These are phyloP conservation scores for Ascochyta fabae DNA, from an alignment of 2,329 filamentous ascomycete genomes.

Conservation along the genomic window DNA sequence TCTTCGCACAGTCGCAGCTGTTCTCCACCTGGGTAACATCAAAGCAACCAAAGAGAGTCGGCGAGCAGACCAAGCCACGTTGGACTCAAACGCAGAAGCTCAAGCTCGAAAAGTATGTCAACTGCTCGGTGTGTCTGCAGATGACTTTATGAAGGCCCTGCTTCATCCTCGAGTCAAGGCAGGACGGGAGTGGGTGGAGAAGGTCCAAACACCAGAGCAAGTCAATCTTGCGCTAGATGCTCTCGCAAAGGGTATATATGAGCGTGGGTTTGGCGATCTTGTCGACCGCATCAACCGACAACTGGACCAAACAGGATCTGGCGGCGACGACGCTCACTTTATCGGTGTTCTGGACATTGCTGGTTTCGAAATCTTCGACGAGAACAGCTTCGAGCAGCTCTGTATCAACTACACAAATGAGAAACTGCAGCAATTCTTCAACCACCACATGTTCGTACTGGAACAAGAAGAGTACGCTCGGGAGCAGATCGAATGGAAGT, in stretches of 20 bases:
- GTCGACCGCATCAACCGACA: slow-evolving; percentile 91
- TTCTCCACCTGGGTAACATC: slow-evolving; percentile 93
- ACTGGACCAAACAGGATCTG: slow-evolving; percentile 83
- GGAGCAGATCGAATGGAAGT: slow-evolving; percentile 99
- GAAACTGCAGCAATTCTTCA: slow-evolving; percentile 99
- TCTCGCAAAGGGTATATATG: slow-evolving; percentile 95
- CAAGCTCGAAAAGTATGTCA: slow-evolving; percentile 81
- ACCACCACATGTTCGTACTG: slow-evolving; percentile 99
- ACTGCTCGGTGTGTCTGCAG: slow-evolving; percentile 81
- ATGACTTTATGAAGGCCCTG: slow-evolving; percentile 85
- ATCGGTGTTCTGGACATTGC: slow-evolving; percentile 99
- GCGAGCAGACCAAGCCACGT: slow-evolving; percentile 85
- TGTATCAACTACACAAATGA: slow-evolving; percentile 99
- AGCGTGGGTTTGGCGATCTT: slow-evolving; percentile 91
- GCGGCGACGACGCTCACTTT: slow-evolving; percentile 88
- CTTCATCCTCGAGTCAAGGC: slow-evolving; percentile 94
- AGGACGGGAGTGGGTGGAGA: slow-evolving; percentile 97
- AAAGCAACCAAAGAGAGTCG: slow-evolving; percentile 88
- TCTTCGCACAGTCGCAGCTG: slow-evolving; percentile 84
- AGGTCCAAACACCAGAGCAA: slow-evolving; percentile 96
- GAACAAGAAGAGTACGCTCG: slow-evolving; percentile 98
- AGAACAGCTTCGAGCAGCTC: slow-evolving; percentile 97
- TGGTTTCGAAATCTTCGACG: slow-evolving; percentile 98
- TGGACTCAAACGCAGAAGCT: slow-evolving; percentile 75
- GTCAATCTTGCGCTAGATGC: slow-evolving; percentile 90